These are phyloP conservation scores for Solanum chiquidenum DNA, from an alignment of 257 asterid genomes.

Conservation along the genomic window DNA sequence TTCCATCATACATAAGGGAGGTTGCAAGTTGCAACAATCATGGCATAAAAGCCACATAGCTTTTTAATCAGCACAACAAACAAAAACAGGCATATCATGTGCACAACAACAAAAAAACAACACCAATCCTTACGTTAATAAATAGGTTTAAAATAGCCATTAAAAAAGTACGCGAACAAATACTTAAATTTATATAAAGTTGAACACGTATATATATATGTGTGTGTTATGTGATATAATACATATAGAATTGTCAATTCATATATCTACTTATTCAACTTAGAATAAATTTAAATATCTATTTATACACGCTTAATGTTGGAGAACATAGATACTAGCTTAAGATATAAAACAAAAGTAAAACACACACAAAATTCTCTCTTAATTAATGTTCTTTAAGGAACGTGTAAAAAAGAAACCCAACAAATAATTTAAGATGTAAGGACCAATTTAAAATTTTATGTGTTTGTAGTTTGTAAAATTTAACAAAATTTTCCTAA, in stretches of 20 bases:
- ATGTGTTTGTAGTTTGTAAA: not conserved
- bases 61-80: not conserved
- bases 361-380: not conserved
- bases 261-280: too few relatives aligned
- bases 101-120: not conserved
- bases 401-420: not conserved
- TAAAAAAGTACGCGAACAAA: too few relatives aligned
- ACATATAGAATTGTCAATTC: not conserved
- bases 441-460: not conserved
- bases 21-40: not conserved
- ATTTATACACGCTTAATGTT: not conserved
- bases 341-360: not conserved
- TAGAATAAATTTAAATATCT: too few relatives aligned
- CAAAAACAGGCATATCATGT: not conserved
- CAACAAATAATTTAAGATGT: too few relatives aligned
- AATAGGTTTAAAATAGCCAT: not conserved
- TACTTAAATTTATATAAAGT: too few relatives aligned
- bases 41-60: not conserved
- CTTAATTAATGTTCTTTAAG: not conserved
- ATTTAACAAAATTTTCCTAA: not conserved
- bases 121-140: not conserved
- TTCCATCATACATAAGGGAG: not conserved
- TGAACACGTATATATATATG: accelerated
- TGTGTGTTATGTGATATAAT: too few relatives aligned
- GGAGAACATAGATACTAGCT: too few relatives aligned